Conservation (phyloP, 768 basidiomycete species). For the Termitomyces sp. region DNA sequence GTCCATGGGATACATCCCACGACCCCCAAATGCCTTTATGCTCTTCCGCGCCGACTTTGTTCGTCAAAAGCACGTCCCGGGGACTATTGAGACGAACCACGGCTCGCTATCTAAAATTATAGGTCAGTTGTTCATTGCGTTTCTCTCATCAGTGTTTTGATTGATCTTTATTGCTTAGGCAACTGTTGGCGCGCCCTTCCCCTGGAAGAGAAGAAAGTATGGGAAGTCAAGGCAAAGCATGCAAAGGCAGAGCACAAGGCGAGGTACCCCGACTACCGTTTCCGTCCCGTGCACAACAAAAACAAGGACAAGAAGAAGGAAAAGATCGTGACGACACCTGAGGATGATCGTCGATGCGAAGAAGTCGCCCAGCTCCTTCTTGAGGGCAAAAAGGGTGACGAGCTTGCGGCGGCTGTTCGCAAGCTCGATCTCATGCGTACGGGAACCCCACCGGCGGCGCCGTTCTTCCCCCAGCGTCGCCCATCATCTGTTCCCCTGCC, state of each 20-base stretch:
- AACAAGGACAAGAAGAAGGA: constrained; percentile 37
- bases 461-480: constrained; percentile 36
- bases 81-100: constrained; percentile 48
- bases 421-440: constrained; percentile 34
- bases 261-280: constrained; percentile 62
- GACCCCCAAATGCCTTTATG: constrained; percentile 85
- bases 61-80: constrained; percentile 72
- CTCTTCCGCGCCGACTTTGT: constrained; percentile 82
- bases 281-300: constrained; percentile 51
- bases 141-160: constrained; percentile 10
- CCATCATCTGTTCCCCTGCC: constrained; percentile 63
- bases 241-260: constrained; percentile 70
- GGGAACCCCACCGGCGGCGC: constrained; percentile 4
- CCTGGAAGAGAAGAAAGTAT: constrained; percentile 62
- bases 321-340: constrained; percentile 32
- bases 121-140: constrained; percentile 32
- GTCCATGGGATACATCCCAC: constrained; percentile 62
- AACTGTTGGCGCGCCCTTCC: constrained; percentile 74
- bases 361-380: constrained; percentile 60
- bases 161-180: constrained; percentile 36
- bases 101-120: constrained; percentile 38
- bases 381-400: constrained; percentile 66
- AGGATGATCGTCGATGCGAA: constrained; percentile 64
- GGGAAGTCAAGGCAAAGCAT: constrained; percentile 69
- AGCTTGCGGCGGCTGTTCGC: constrained; percentile 58